Conservation (phyloP, 495 filamentous ascomycete species). For the Cercophora scortea region DNA sequence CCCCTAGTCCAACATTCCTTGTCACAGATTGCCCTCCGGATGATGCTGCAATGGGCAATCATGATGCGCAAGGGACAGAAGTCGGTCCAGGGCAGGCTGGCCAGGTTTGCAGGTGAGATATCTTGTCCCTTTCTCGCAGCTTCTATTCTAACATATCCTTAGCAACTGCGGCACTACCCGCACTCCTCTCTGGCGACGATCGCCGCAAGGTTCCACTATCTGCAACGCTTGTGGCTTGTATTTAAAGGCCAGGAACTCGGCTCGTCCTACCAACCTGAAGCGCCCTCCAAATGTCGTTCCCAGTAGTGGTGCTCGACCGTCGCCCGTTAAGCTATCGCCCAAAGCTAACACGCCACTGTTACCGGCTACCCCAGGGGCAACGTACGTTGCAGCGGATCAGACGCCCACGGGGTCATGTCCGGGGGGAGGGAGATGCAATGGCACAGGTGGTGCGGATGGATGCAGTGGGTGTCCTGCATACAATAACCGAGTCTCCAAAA, state of each 20-base stretch:
- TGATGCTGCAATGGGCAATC: not conserved
- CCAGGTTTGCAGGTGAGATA: conserved; percentile 48
- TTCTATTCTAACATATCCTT: conserved; percentile 15
- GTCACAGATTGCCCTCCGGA: conserved; percentile 4
- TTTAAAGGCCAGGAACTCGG: conserved; percentile 82
- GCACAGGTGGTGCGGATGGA: conserved; percentile 90
- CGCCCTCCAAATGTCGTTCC: conserved; percentile 43
- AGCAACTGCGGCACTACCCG: conserved; percentile 94
- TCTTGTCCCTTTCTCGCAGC: not conserved
- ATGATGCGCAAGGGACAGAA: conserved; percentile 1
- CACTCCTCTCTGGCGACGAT: conserved; percentile 91
- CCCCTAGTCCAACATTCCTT: conserved; percentile 10
- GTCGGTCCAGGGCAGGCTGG: conserved; percentile 26
- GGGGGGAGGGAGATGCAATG: conserved; percentile 91
- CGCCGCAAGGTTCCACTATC: conserved; percentile 85
- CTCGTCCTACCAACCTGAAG: conserved; percentile 83
- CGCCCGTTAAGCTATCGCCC: conserved; percentile 24
- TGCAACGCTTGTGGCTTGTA: conserved; percentile 98
- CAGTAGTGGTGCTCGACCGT: conserved; percentile 24
- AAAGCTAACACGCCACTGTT: conserved; percentile 20
- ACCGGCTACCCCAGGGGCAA: conserved; percentile 51
- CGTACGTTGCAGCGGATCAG: conserved; percentile 68
- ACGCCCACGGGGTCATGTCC: conserved; percentile 79
- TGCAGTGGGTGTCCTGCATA: conserved; percentile 95
- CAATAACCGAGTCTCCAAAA: conserved; percentile 93